These are phyloP conservation scores for Cadophora sp. DNA, from an alignment of 2,329 filamentous ascomycete genomes.

Conservation along the genomic window DNA sequence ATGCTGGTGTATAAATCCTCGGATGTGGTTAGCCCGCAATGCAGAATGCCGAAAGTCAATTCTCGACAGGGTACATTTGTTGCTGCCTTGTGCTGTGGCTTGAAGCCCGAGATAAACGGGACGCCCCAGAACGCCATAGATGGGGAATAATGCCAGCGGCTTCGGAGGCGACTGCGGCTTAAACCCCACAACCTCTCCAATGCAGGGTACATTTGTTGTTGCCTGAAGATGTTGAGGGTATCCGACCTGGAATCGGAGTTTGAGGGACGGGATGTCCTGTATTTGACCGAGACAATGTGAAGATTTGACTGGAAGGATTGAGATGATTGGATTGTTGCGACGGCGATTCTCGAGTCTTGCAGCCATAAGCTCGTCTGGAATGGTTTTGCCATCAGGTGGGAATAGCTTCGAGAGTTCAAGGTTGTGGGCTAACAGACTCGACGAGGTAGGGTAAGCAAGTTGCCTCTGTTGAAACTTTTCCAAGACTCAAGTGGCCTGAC, in stretches of 20 bases:
- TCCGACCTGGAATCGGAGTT: not conserved
- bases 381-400: not conserved
- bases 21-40: not conserved
- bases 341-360: not conserved
- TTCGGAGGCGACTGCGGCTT: conserved; percentile 19
- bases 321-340: not conserved
- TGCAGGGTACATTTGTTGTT: conserved; percentile 14
- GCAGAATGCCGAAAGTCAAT: not conserved
- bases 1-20: not conserved
- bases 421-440: not conserved
- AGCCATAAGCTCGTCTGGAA: not conserved
- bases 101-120: conserved; percentile 15
- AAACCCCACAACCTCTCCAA: not conserved
- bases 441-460: not conserved
- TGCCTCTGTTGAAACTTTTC: not conserved
- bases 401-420: not conserved
- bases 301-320: not conserved
- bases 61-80: conserved; percentile 23
- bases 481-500: not conserved
- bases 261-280: not conserved
- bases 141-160: not conserved
- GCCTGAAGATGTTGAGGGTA: conserved; percentile 1
- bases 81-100: conserved; percentile 25
- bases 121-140: not conserved
- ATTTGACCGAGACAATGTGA: conserved; percentile 1